Evolutionary conservation across 2,329 filamentous ascomycete species (phyloP).

Genomic region (Paraconiothyrium brasiliense): DNA sequence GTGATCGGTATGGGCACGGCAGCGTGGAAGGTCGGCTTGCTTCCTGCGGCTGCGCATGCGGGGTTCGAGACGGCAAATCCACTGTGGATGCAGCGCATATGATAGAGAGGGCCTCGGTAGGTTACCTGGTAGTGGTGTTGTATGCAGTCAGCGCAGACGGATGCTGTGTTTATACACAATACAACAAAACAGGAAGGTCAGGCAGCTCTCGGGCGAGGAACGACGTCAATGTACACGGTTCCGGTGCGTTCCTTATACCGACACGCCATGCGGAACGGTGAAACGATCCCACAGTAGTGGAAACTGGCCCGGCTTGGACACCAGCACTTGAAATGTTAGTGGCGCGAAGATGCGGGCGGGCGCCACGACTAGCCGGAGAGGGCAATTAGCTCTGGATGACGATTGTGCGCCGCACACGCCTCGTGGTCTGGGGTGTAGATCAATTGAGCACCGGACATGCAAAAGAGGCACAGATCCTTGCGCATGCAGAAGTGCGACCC

Average conservation of each 20-base stretch:
- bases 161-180: neutral
- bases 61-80: constrained; percentile 2
- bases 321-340: neutral
- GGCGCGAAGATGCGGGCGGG: neutral
- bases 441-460: constrained; percentile 1
- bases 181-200: neutral
- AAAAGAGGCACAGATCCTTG: neutral
- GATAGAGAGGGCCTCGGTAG: neutral
- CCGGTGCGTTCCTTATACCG: neutral
- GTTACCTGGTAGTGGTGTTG: neutral
- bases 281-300: constrained; percentile 3
- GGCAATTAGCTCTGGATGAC: constrained; percentile 2
- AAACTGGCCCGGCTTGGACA: constrained; percentile 9
- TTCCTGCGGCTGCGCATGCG: neutral
- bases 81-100: neutral
- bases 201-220: neutral
- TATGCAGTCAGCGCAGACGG: neutral
- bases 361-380: constrained; percentile 3
- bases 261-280: constrained; percentile 7
- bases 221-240: neutral
- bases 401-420: neutral
- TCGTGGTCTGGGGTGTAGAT: neutral
- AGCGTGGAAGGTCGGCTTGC: neutral
- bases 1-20: constrained; percentile 1
- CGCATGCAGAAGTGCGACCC: neutral